Evolutionary conservation across 345 rosid genomes (phyloP).

Genomic region (Erysimum cheiranthoides): DNA sequence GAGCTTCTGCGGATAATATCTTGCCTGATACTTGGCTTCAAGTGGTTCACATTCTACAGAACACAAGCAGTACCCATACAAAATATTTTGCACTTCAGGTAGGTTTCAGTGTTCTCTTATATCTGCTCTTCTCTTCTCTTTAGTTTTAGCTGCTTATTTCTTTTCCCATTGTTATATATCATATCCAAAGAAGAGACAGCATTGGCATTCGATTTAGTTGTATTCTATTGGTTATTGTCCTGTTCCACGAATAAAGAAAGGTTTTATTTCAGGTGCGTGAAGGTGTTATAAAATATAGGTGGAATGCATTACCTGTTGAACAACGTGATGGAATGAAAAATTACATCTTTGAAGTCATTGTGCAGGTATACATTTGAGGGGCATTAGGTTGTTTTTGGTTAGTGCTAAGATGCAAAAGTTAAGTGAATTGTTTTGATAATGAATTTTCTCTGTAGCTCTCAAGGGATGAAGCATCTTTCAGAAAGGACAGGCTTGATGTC

Average conservation of each 20-base stretch:
- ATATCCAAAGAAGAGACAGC: conserved; percentile 1
- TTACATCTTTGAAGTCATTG: conserved; percentile 96
- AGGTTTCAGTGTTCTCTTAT: conserved; percentile 20
- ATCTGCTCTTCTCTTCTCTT: background rate
- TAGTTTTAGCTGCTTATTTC: no score
- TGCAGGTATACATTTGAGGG: conserved; percentile 61
- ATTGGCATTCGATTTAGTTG: background rate
- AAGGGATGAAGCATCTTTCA: conserved; percentile 77
- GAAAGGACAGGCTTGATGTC: conserved; percentile 85
- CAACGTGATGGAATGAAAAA: conserved; percentile 99
- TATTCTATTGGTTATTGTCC: background rate
- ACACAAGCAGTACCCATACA: conserved; percentile 73
- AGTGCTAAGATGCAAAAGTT: background rate
- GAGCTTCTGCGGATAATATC: conserved; percentile 89
- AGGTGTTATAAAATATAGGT: conserved; percentile 95
- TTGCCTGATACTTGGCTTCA: conserved; percentile 97
- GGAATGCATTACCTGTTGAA: conserved; percentile 95
- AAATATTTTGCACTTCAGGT: conserved; percentile 97
- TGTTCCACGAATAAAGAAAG: background rate
- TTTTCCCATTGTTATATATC: background rate
- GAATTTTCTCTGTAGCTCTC: conserved; percentile 63
- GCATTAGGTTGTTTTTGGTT: background rate
- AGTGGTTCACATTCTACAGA: conserved; percentile 88
- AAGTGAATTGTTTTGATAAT: conserved; percentile 14
- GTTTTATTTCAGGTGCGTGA: conserved; percentile 73